phyloP scores from a whole-genome alignment of 176 grass and related monocot species.

The Puya raimondii region DNA sequence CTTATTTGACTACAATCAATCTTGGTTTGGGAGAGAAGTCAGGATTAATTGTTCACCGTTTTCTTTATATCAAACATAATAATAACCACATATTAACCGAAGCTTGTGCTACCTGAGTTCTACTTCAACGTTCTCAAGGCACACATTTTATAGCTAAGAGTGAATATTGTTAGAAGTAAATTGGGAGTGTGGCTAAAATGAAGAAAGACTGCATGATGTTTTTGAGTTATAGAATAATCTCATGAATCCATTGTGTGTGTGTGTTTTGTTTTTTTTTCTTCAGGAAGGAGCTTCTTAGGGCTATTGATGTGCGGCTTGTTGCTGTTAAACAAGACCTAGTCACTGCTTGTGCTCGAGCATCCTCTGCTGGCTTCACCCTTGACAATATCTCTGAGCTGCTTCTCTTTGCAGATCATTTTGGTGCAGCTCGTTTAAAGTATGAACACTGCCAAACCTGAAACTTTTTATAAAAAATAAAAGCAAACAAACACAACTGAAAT shows the following conservation, averaged over 20 bases:
- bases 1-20: neutral
- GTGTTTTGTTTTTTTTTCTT: constrained; percentile 14
- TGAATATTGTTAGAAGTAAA: too few relatives aligned
- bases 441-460: constrained; percentile 6
- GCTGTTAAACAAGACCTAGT: constrained; percentile 80
- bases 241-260: neutral
- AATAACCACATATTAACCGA: too few relatives aligned
- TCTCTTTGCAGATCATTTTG: constrained; percentile 82
- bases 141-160: too few relatives aligned
- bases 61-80: too few relatives aligned
- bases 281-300: constrained; percentile 84
- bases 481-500: neutral
- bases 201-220: neutral
- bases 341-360: constrained; percentile 65
- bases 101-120: too few relatives aligned
- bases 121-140: too few relatives aligned
- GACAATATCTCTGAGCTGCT: constrained; percentile 62
- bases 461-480: neutral
- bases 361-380: constrained; percentile 68
- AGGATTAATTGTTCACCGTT: too few relatives aligned
- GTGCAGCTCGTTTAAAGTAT: constrained; percentile 60
- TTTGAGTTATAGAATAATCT: neutral
- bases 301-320: constrained; percentile 81
- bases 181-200: too few relatives aligned
- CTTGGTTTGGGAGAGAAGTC: neutral